Evolutionary conservation across 108 stramenopile genomes (phyloP).

Genomic region (Hondaea fermentalgiana): DNA sequence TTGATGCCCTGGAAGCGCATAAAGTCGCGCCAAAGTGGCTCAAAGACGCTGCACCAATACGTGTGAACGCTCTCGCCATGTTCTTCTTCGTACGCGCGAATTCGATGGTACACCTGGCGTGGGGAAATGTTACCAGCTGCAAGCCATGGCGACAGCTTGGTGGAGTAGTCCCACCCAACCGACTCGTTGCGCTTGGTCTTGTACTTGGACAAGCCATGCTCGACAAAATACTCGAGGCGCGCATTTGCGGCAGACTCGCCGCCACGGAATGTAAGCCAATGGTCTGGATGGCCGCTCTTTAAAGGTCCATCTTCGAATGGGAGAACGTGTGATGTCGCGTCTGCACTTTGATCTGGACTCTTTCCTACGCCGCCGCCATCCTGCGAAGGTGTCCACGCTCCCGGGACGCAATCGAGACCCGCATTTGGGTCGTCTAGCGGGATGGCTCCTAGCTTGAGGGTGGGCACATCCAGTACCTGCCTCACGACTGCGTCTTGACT

Average conservation of each 20-base stretch:
- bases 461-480: background rate
- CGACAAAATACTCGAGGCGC: slow-evolving; percentile 78
- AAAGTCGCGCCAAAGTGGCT: slow-evolving; percentile 89
- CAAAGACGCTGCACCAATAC: slow-evolving; percentile 88
- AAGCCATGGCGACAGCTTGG: slow-evolving; percentile 91
- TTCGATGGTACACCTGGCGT: slow-evolving; percentile 66
- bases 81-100: slow-evolving; percentile 68
- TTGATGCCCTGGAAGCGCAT: slow-evolving; percentile 81
- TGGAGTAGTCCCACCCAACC: slow-evolving; percentile 81
- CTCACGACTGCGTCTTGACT: background rate
- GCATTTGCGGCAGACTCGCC: slow-evolving; percentile 79
- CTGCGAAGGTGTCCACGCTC: too few species aligned
- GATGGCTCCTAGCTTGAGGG: background rate
- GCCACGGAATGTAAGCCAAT: slow-evolving; percentile 66
- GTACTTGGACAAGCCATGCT: slow-evolving; percentile 72
- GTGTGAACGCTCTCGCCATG: slow-evolving; percentile 78
- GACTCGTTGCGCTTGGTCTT: slow-evolving; percentile 94
- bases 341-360: too few species aligned
- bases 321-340: background rate
- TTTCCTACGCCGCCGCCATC: too few species aligned
- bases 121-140: slow-evolving; percentile 82
- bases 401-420: background rate
- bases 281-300: background rate
- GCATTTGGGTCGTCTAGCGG: background rate
- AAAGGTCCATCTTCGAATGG: background rate